Evolutionary conservation across 2,329 filamentous ascomycete genomes (phyloP), one percentile per base, ranked within the genome.

Genomic region (Pseudocercospora fuligena): DNA sequence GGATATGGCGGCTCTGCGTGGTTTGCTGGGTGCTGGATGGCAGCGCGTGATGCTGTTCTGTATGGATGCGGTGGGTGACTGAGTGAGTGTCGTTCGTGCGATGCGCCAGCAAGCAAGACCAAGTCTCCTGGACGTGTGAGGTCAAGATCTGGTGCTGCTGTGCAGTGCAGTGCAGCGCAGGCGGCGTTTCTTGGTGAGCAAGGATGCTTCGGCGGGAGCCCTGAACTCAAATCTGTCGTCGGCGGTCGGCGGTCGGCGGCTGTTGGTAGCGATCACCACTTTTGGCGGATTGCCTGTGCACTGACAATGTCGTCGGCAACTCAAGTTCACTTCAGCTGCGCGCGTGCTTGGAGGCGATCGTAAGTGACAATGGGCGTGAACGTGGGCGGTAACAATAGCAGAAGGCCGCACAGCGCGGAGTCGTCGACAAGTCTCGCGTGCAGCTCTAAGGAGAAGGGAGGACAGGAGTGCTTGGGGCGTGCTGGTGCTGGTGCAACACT

Each of bases 101-200:
- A 9, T 9, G 47, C 47, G 47, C 47, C 12, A 51, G 19, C 47
- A 51, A 51, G 53, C 53, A 57, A 29, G 51, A 23, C 25, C 51
- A 54, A 54, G 56, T 23, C 31, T 43, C n/a, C 16, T 58, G 56
- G 56, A 14, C 56, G 54, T 58, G 56, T 56, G 51, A 56, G 51
- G 51, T 56, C 51, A 29, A 31, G 51, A 5, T 8, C 9, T 27
- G 25, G 25, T n/a, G 51, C 51, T n/a, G 51, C 51, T 23, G 23
- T 16, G 49, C 49, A 53, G 23, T 16, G 23, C 49, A 49, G 21
- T 49, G 46, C 49, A 23, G 25, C 23, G 51, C 51, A 54, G 51
- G 54, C 54, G 27, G 54, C 54, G 54, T 58, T 58, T 58, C 54
- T 58, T 40, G 29, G n/a, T 58, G 31, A 25, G 56, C 56, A 36